Conservation (phyloP, 352 stramenopile genomes). For the Aphanomyces euteiches region DNA sequence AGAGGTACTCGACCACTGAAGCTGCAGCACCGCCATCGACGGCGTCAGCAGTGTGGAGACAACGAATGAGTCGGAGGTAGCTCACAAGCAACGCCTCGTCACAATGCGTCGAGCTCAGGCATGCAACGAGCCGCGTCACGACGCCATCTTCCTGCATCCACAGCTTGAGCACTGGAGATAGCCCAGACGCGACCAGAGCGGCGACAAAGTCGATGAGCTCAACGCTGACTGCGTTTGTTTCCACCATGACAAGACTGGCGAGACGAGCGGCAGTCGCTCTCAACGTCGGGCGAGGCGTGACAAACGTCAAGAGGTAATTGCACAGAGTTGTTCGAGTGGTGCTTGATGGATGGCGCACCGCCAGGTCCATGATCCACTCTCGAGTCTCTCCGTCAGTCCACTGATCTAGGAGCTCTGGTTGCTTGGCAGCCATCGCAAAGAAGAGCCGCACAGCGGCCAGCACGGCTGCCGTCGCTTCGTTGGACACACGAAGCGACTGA, state of each 20-base stretch:
- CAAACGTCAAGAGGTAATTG: background rate
- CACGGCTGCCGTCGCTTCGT: background rate
- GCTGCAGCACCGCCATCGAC: background rate
- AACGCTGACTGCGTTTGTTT: background rate
- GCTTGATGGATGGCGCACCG: background rate
- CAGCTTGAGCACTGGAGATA: background rate
- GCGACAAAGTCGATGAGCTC: background rate
- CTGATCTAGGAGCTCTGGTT: background rate
- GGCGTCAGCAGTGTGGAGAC: background rate
- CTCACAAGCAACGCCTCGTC: background rate
- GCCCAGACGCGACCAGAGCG: background rate
- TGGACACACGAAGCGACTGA: too few relatives aligned
- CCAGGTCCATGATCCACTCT: background rate
- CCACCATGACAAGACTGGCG: background rate
- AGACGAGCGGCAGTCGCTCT: background rate
- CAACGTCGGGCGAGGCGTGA: background rate
- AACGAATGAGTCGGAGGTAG: background rate
- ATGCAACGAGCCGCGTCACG: background rate
- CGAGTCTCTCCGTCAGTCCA: background rate
- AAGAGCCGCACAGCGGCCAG: background rate
- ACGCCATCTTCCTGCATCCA: constrained; percentile 3
- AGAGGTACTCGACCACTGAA: background rate
- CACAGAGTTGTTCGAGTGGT: background rate
- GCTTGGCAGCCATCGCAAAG: background rate
- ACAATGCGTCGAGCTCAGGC: background rate